phyloP scores from a whole-genome alignment of 1,139 yeast genomes.

The Kodamaea ohmeri region DNA sequence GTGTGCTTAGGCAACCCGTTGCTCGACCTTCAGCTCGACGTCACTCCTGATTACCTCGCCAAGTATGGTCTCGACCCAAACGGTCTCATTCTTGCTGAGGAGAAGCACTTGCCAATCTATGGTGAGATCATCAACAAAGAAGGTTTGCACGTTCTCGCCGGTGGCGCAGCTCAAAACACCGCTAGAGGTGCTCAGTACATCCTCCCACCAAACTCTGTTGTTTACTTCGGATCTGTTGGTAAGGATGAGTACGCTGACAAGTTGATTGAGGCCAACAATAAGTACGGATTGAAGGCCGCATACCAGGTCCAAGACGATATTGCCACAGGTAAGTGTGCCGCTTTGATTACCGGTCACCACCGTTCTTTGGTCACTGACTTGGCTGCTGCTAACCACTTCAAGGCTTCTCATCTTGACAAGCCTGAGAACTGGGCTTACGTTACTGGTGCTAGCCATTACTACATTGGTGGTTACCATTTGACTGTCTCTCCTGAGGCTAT shows the following conservation, averaged over 20 bases:
- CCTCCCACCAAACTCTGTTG: conserved; percentile 77
- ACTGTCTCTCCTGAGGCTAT: conserved; percentile 97
- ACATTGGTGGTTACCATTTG: conserved; percentile 97
- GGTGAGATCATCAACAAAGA: conserved; percentile 66
- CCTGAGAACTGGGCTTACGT: conserved; percentile 91
- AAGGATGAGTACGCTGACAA: conserved; percentile 83
- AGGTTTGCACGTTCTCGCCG: conserved; percentile 78
- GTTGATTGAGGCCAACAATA: conserved; percentile 75
- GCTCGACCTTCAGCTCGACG: conserved; percentile 85
- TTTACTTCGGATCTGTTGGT: conserved; percentile 96
- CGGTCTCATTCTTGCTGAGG: conserved; percentile 93
- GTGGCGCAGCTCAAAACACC: conserved; percentile 99
- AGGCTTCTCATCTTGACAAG: conserved; percentile 78
- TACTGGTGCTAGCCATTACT: conserved; percentile 75
- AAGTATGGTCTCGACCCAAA: conserved; percentile 86
- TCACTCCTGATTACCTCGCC: conserved; percentile 61
- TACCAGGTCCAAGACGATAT: conserved; percentile 74
- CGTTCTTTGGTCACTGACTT: conserved; percentile 94
- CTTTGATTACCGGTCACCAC: conserved; percentile 80
- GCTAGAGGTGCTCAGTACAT: conserved; percentile 98
- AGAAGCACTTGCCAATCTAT: conserved; percentile 81
- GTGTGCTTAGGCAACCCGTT: conserved; percentile 63
- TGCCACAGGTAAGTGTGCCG: conserved; percentile 98
- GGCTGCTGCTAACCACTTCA: conserved; percentile 98
- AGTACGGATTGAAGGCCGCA: conserved; percentile 84